Conservation (phyloP, 1,284 basidiomycete genomes). For the Moesziomyces antarcticus region DNA sequence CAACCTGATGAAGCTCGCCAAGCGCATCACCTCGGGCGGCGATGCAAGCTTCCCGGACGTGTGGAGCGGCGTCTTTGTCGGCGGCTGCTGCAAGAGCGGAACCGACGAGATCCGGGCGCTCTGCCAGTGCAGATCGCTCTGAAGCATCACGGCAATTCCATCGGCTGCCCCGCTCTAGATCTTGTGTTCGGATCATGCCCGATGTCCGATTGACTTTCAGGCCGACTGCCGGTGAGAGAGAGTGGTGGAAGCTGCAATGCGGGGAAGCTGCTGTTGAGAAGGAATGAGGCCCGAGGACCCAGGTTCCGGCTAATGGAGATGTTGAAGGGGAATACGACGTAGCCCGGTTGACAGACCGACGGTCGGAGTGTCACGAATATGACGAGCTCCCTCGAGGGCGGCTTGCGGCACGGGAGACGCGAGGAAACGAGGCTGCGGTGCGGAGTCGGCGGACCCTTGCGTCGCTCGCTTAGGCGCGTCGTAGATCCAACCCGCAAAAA, state of each 20-base stretch:
- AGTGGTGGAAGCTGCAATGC: too few relatives aligned
- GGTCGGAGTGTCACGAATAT: not conserved
- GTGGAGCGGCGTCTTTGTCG: slow-evolving; percentile 54
- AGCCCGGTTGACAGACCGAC: slow-evolving; percentile 5
- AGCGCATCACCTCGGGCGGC: slow-evolving; percentile 13
- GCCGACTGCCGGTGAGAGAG: too few relatives aligned
- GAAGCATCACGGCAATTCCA: not conserved
- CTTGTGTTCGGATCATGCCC: not conserved
- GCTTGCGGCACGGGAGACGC: not conserved
- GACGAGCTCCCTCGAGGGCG: not conserved
- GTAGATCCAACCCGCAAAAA: slow-evolving; percentile 15
- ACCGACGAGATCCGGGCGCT: slow-evolving; percentile 50
- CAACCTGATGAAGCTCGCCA: slow-evolving; percentile 43
- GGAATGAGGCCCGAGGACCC: too few relatives aligned
- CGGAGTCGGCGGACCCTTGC: slow-evolving; percentile 7
- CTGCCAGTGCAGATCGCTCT: slow-evolving; percentile 24
- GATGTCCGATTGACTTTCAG: too few relatives aligned
- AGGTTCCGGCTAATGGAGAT: not conserved
- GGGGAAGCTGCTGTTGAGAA: too few relatives aligned
- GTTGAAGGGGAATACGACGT: slow-evolving; percentile 13
- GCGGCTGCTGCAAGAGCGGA: slow-evolving; percentile 59
- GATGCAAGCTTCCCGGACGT: slow-evolving; percentile 12
- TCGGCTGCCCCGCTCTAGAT: too few relatives aligned
- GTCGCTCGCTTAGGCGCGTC: slow-evolving; percentile 18
- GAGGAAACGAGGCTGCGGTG: not conserved